Percentiles rank a stretch among this genome's conserved stretches.
These are phyloP conservation scores for Hypoxylon crocopeplum DNA, from an alignment of 495 filamentous ascomycete genomes.

Conservation along the genomic window DNA sequence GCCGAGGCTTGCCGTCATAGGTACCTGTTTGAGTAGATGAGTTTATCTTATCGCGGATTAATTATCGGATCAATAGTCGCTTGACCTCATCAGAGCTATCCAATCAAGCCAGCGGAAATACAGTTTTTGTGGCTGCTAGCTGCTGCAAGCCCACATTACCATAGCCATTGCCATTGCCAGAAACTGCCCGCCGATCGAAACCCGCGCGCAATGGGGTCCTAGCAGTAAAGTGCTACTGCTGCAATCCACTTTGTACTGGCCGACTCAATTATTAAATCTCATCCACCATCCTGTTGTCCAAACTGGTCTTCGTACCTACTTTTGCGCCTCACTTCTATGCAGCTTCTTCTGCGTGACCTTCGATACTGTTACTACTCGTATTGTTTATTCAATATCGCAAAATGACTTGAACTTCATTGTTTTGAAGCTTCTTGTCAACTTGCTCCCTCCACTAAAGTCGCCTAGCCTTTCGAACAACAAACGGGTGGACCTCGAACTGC, in stretches of 20 bases:
- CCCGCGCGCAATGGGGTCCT: constrained; percentile 36
- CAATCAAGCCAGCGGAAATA: constrained; percentile 21
- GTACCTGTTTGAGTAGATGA: too few species aligned
- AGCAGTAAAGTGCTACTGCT: not conserved
- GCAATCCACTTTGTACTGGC: not conserved
- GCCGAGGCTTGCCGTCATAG: constrained; percentile 31
- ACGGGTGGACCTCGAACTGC: too few species aligned
- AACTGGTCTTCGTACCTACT: not conserved
- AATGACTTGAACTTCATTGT: constrained; percentile 41
- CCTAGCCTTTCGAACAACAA: constrained; percentile 18
- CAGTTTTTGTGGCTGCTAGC: constrained; percentile 9
- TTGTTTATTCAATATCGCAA: constrained; percentile 30
- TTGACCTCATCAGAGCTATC: constrained; percentile 1
- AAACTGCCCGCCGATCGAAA: constrained; percentile 34
- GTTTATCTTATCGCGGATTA: constrained; percentile 43
- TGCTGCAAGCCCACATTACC: constrained; percentile 16
- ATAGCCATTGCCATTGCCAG: not conserved
- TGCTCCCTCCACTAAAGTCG: constrained; percentile 14
- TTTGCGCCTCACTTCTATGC: constrained; percentile 39
- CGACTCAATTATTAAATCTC: constrained; percentile 32
- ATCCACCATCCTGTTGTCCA: constrained; percentile 20
- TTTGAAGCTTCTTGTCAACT: constrained; percentile 38
- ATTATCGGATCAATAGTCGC: constrained; percentile 30
- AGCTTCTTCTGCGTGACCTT: constrained; percentile 26
- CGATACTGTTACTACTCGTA: constrained; percentile 17